Evolutionary conservation across 2,329 filamentous ascomycete genomes (phyloP), one percentile per base, ranked within the genome.

Genomic region (Xylariaceae sp.): DNA sequence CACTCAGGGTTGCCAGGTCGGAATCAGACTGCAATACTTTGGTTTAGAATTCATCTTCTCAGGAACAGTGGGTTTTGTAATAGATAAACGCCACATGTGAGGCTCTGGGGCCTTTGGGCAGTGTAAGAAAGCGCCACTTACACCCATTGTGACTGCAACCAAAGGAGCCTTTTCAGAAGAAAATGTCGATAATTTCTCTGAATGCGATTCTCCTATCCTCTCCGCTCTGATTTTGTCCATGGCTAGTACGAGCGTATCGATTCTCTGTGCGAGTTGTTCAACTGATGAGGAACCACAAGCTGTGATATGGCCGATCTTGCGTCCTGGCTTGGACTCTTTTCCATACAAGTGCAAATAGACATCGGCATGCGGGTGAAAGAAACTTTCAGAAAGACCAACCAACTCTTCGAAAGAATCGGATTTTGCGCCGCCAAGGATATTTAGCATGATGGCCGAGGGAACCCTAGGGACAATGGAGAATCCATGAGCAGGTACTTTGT

Each of bases 281-380:
- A 77, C 70, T 61, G 91, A 81, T 0, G 79, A 82, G 11, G 78
- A 73, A 1, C 82, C 83, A 2, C 87, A 86, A 29, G 95, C 70
- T 1, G 91, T 97, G 55, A 98, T 81, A 65, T 98, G 93, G 10
- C 92, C 92, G 71, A 97, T 97, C 68, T 97, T 98, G 37, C 93
- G 84, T 25, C 88, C 86, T 4, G 88, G 88, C 57, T 90, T 88
- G 21, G 90, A 86, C 37, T 80, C 81, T 69, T 97, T 97, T 60
- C 91, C 91, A 69, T 98, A 98, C 37, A 96, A 80, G 61, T 98
- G 92, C 10, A 96, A 76, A 42, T 73, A 76, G 12, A 76, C 67
- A 41, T 74, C 76, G 50, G 73, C 71, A 29, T 72, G 65, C 6
- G 68, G 64, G 27, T 65, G 65, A 45, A 71, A 74, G 32, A 69